A percentile compares a stretch with the other conserved stretches of the same genome.
Conservation (phyloP, 179 eudicot species). For the Beta lomatogona region DNA sequence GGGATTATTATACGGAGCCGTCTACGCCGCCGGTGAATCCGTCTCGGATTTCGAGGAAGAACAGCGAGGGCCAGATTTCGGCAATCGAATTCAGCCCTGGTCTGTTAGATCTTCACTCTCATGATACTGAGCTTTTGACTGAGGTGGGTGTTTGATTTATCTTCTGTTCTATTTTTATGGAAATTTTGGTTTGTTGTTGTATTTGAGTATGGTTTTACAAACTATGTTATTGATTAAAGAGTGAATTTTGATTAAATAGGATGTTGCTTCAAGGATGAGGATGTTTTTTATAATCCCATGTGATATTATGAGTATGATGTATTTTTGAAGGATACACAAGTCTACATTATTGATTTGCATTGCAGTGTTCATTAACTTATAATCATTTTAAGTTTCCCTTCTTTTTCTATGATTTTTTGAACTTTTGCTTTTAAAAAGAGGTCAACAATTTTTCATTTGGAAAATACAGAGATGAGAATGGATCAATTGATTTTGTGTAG, state of each 20-base stretch:
- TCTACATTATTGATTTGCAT: neutral
- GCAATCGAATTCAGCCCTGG: conserved; percentile 82
- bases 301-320: neutral
- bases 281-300: neutral
- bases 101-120: conserved; percentile 85
- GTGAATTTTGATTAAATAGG: neutral
- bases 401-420: neutral
- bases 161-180: neutral
- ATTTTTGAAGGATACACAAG: neutral
- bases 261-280: neutral
- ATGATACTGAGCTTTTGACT: conserved; percentile 82
- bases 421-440: neutral
- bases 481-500: neutral
- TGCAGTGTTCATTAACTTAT: neutral
- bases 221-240: neutral
- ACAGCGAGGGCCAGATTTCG: conserved; percentile 53
- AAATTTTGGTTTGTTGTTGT: neutral
- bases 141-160: conserved; percentile 50
- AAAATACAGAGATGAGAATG: neutral
- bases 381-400: neutral
- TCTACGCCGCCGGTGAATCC: conserved; percentile 57
- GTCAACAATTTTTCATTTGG: neutral
- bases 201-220: neutral
- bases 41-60: conserved; percentile 53
- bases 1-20: conserved; percentile 62